Evolutionary conservation across 148 eudicot genomes (phyloP).

Genomic region (Gaultheria prostrata): DNA sequence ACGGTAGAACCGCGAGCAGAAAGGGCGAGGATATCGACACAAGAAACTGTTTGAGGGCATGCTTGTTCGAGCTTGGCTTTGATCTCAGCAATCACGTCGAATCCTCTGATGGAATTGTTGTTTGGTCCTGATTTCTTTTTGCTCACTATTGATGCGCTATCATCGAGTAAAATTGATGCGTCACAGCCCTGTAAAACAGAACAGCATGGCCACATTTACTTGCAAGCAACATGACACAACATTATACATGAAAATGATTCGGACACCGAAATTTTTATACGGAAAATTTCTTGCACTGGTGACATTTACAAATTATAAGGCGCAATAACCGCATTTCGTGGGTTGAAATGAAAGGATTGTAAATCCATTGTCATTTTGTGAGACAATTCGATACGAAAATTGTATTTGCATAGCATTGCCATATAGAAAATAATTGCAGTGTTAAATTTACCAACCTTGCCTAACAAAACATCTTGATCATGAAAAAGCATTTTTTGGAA

Average conservation of each 20-base stretch:
- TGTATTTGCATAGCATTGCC: too few species aligned
- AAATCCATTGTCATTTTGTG: too few species aligned
- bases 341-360: too few species aligned
- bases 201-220: not conserved
- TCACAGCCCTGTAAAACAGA: constrained; percentile 71
- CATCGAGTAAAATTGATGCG: constrained; percentile 73
- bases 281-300: too few species aligned
- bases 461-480: not conserved
- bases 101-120: constrained; percentile 76
- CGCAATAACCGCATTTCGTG: too few species aligned
- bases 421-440: too few species aligned
- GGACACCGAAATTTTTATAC: too few species aligned
- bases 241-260: too few species aligned
- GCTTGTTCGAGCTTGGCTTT: constrained; percentile 68
- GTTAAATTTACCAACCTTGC: too few species aligned
- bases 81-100: constrained; percentile 78
- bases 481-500: not conserved
- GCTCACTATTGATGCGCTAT: constrained; percentile 47
- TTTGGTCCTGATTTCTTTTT: constrained; percentile 74
- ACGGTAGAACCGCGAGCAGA: constrained; percentile 81
- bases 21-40: constrained; percentile 83
- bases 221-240: not conserved
- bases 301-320: not conserved
- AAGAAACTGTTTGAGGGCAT: constrained; percentile 81
- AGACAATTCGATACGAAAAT: too few species aligned